Conservation (phyloP, 257 asterid genomes). For the Solanum sitiens region DNA sequence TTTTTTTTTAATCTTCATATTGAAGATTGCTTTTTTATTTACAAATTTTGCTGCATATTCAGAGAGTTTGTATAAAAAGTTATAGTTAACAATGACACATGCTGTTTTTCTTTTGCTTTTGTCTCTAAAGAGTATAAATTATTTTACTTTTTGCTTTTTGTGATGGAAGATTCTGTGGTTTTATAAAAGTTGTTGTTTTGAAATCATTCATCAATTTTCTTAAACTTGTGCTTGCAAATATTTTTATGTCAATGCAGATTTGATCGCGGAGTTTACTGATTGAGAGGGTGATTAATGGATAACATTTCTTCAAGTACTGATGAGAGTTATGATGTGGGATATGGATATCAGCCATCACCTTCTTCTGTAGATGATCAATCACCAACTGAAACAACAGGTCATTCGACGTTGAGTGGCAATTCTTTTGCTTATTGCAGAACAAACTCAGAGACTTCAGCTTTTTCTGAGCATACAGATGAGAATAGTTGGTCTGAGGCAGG, state of each 20-base stretch:
- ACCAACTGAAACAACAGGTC: conserved; percentile 27
- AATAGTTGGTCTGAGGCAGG: conserved; percentile 35
- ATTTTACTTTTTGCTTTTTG: background rate
- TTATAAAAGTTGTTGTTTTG: background rate
- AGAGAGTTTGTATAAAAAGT: conserved; percentile 14
- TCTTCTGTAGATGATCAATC: conserved; percentile 53
- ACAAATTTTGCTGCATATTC: conserved; percentile 26
- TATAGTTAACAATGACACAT: conserved; percentile 17
- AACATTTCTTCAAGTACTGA: conserved; percentile 25
- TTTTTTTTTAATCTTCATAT: background rate
- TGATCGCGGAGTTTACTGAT: background rate
- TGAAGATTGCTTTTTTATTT: background rate
- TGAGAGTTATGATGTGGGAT: conserved; percentile 34
- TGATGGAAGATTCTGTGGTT: background rate
- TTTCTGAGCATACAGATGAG: conserved; percentile 55
- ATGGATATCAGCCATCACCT: conserved; percentile 39
- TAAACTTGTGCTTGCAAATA: background rate
- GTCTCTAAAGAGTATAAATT: background rate
- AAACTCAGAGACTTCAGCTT: conserved; percentile 55
- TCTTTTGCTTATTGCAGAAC: conserved; percentile 64
- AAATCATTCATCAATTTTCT: background rate
- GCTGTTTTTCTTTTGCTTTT: conserved; percentile 15
- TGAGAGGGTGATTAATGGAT: conserved; percentile 23
- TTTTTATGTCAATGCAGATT: background rate
- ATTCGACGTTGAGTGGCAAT: conserved; percentile 31